Evolutionary conservation across 495 filamentous ascomycete species (phyloP), one percentile per base, ranked within the genome.

Genomic region (Entonaema liquescens): DNA sequence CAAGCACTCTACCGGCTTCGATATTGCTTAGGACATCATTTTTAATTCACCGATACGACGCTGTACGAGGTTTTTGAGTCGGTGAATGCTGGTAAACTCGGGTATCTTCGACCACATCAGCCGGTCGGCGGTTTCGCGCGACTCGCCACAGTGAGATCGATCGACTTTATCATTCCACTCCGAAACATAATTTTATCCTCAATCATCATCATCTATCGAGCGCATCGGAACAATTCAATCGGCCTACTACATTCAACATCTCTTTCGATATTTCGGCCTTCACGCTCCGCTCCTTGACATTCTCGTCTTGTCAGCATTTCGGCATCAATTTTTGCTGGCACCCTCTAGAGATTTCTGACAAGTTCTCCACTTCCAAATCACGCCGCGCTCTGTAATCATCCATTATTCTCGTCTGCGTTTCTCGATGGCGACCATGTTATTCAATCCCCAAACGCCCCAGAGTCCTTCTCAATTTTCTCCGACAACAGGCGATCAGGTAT

Each of bases 371-470:
- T 54, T 52, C 57, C 52, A 55, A 65, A 72, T 59, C 33, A 52
- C 60, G 28, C 29, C 56, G 40, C 65, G 58, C 64, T 36, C 59
- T 56, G 23, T 54, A 50, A 50, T 60, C 42, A 15, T 40, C 23
- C 74, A 65, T 36, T 35, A 40, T 42, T 60, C 31, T 59, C 61
- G 59, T 54, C 74, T 60, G 65, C 57, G 40, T 62, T 76, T 60
- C 62, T 71, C 74, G 63, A 76, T 78, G 66, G 74, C 74, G 76
- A 82, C 77, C 76, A 85, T 85, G 83, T 84, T 80, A 74, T 84
- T 86, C 79, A 84, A 86, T 74, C 85, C 85, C 40, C 84, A 86
- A 68, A 88, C 85, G n/a, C 85, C 85, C 67, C 83, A 88, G 77
- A 88, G 85, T 69, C 85, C 85, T 72, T 87, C 85, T 72, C 83